phyloP scores from a whole-genome alignment of 1,139 yeast genomes.

The Sugiyamaella xylanicola region DNA sequence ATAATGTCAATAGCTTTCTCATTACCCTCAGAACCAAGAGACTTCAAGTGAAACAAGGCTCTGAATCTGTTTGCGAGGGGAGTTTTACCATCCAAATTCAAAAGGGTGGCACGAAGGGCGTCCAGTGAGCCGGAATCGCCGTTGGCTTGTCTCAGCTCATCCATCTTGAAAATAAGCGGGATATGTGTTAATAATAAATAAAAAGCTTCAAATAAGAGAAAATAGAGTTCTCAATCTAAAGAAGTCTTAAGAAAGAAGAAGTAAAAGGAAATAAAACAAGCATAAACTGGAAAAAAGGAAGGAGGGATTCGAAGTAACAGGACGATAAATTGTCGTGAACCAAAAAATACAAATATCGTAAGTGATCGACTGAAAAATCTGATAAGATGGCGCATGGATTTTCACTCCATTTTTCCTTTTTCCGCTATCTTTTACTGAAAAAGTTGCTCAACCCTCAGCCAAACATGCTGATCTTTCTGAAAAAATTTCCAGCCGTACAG shows the following conservation, averaged over 20 bases:
- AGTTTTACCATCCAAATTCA: slow-evolving; percentile 54
- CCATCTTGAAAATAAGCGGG: slow-evolving; percentile 33
- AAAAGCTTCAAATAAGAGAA: neutral
- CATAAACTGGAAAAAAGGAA: neutral
- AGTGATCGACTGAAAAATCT: slow-evolving; percentile 16
- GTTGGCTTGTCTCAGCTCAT: slow-evolving; percentile 43
- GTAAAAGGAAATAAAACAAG: neutral
- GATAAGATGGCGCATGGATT: slow-evolving; percentile 8
- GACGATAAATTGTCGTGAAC: no score
- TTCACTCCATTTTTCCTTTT: slow-evolving; percentile 1
- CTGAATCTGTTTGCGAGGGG: slow-evolving; percentile 86
- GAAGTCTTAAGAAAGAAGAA: no score
- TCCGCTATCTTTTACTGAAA: slow-evolving; percentile 14
- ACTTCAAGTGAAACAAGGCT: slow-evolving; percentile 87
- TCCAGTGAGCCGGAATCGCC: slow-evolving; percentile 37
- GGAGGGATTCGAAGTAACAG: neutral
- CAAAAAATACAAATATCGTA: neutral
- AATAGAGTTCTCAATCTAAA: neutral
- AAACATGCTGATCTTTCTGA: neutral
- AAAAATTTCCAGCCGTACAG: slow-evolving; percentile 18
- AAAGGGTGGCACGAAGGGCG: slow-evolving; percentile 35
- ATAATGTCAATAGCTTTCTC: slow-evolving; percentile 80
- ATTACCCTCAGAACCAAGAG: slow-evolving; percentile 66
- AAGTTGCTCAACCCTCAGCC: neutral
- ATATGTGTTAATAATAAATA: neutral